Evolutionary conservation across 352 stramenopile genomes (phyloP).

Genomic region (Phytophthora pistaciae): DNA sequence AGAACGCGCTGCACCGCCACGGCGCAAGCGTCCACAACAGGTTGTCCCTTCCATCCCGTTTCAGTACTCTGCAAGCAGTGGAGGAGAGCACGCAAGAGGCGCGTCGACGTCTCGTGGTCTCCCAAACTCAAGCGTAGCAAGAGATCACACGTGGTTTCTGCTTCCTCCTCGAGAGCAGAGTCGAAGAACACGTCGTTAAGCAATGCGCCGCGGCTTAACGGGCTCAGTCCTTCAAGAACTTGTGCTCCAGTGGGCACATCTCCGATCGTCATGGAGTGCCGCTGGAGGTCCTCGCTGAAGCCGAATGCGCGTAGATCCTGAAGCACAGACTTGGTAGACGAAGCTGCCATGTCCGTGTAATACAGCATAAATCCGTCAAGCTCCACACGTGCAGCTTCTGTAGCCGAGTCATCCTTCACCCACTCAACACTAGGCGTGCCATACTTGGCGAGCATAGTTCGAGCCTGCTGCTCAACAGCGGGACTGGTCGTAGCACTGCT

Average conservation of each 20-base stretch:
- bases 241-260: slow-evolving; percentile 43
- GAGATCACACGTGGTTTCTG: slow-evolving; percentile 81
- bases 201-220: slow-evolving; percentile 70
- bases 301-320: slow-evolving; percentile 83
- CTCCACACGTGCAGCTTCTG: slow-evolving; percentile 53
- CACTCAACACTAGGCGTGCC: slow-evolving; percentile 34
- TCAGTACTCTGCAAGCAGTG: slow-evolving; percentile 84
- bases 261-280: slow-evolving; percentile 37
- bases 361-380: slow-evolving; percentile 84
- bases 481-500: slow-evolving; percentile 58
- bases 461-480: slow-evolving; percentile 73
- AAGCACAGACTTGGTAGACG: slow-evolving; percentile 81
- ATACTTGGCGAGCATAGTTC: slow-evolving; percentile 77
- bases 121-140: slow-evolving; percentile 77
- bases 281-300: slow-evolving; percentile 85
- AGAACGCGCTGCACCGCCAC: slow-evolving; percentile 72
- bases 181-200: slow-evolving; percentile 88
- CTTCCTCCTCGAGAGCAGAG: slow-evolving; percentile 87
- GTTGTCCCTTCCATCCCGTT: slow-evolving; percentile 88
- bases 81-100: slow-evolving; percentile 75
- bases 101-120: slow-evolving; percentile 61
- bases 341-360: slow-evolving; percentile 83
- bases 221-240: slow-evolving; percentile 58
- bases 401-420: slow-evolving; percentile 38
- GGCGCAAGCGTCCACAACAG: slow-evolving; percentile 81